Percentiles rank a stretch among this genome's conserved stretches.
Conservation (phyloP, 2,329 filamentous ascomycete genomes). For the Metarhizium guizhouense region DNA sequence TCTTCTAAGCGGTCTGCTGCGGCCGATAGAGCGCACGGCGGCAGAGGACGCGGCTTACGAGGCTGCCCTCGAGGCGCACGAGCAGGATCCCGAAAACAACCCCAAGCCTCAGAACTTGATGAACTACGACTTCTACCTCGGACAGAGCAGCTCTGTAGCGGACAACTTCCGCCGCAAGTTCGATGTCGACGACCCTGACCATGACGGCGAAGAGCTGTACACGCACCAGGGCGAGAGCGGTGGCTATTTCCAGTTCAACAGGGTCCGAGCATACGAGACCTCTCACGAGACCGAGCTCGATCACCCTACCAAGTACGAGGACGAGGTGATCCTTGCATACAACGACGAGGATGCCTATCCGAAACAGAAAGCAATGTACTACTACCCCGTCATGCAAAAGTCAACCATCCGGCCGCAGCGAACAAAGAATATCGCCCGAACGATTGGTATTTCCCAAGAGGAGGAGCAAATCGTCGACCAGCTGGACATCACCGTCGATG, state of each 20-base stretch:
- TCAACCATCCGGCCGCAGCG: slow-evolving; percentile 54
- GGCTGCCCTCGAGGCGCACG: slow-evolving; percentile 41
- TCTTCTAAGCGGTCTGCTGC: slow-evolving; percentile 51
- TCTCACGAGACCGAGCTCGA: slow-evolving; percentile 47
- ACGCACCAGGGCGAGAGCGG: slow-evolving; percentile 37
- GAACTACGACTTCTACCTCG: slow-evolving; percentile 60
- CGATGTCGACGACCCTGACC: slow-evolving; percentile 46
- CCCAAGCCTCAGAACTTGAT: slow-evolving; percentile 49
- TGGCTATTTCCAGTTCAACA: slow-evolving; percentile 51
- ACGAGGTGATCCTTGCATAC: slow-evolving; percentile 53
- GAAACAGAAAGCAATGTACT: slow-evolving; percentile 51
- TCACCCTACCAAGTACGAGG: slow-evolving; percentile 51
- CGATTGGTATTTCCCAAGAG: slow-evolving; percentile 33
- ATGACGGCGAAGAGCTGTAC: slow-evolving; percentile 46
- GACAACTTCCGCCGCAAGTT: slow-evolving; percentile 52
- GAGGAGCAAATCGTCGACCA: slow-evolving; percentile 46
- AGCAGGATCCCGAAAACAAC: slow-evolving; percentile 46
- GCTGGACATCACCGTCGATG: slow-evolving; percentile 44
- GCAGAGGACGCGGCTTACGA: slow-evolving; percentile 45
- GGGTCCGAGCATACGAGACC: slow-evolving; percentile 57
- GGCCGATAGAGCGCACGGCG: slow-evolving; percentile 46
- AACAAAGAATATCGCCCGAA: slow-evolving; percentile 52
- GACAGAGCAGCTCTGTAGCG: slow-evolving; percentile 37
- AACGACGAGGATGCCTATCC: slow-evolving; percentile 43
- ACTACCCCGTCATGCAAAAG: slow-evolving; percentile 60